phyloP scores from a whole-genome alignment of 331 rosid species.

The Pyrus hybrid region DNA sequence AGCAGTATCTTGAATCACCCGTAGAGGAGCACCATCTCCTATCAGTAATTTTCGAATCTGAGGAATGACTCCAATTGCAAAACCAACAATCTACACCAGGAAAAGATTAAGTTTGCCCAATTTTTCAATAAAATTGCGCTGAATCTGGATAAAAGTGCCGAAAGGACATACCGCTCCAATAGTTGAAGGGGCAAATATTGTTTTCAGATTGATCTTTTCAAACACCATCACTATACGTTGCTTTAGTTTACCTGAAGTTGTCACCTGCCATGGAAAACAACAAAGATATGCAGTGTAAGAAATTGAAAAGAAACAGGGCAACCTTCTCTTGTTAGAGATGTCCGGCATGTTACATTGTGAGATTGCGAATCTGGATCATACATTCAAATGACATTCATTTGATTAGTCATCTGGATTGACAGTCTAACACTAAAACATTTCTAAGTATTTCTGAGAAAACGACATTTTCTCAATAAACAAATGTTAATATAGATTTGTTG shows the following conservation, averaged over 20 bases:
- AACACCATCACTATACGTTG: slow-evolving; percentile 2
- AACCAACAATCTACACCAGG: slow-evolving; percentile 32
- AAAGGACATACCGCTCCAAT: slow-evolving; percentile 35
- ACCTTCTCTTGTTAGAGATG: neutral
- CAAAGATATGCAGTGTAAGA: neutral
- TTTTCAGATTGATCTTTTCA: slow-evolving; percentile 24
- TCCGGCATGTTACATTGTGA: neutral
- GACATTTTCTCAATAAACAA: neutral
- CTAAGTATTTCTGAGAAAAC: neutral
- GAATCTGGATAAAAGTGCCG: neutral
- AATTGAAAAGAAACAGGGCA: neutral
- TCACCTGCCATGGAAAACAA: slow-evolving; percentile 17
- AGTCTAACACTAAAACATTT: neutral
- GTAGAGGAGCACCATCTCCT: slow-evolving; percentile 41
- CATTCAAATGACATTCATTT: neutral
- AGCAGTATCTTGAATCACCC: slow-evolving; percentile 46
- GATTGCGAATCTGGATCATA: neutral
- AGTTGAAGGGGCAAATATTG: slow-evolving; percentile 44
- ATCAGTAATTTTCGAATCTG: slow-evolving; percentile 17
- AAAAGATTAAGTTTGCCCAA: neutral
- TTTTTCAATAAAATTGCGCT: neutral
- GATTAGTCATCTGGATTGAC: neutral
- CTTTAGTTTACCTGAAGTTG: slow-evolving; percentile 6
- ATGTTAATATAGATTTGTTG: neutral
- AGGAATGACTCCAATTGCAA: slow-evolving; percentile 37